Percentiles rank a stretch among this genome's conserved stretches.
These are phyloP conservation scores for Mycena vitilis DNA, from an alignment of 768 basidiomycete species.

Conservation along the genomic window DNA sequence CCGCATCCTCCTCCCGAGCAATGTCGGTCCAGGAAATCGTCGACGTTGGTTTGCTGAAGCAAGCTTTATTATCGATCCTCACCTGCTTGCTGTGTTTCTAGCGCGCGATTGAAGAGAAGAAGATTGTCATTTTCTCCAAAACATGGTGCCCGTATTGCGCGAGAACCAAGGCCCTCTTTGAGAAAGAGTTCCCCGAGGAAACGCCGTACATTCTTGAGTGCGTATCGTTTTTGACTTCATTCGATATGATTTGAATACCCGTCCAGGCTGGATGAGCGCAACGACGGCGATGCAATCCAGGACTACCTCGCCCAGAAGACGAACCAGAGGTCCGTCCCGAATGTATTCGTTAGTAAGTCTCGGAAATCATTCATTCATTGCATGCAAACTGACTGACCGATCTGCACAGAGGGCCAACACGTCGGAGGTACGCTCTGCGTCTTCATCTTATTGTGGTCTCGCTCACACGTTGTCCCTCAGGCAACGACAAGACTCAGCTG, in stretches of 20 bases:
- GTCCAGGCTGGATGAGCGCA: slow-evolving; percentile 56
- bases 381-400: background rate
- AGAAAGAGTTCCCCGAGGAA: slow-evolving; percentile 40
- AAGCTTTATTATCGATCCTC: background rate
- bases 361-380: background rate
- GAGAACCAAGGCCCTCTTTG: slow-evolving; percentile 50
- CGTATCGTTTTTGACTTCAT: slow-evolving; percentile 25
- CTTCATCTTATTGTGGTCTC: background rate
- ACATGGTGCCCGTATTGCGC: slow-evolving; percentile 52
- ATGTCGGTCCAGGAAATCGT: slow-evolving; percentile 33
- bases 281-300: slow-evolving; percentile 63
- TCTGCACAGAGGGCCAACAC: slow-evolving; percentile 25
- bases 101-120: slow-evolving; percentile 49
- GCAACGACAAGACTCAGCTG: slow-evolving; percentile 34
- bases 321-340: slow-evolving; percentile 65
- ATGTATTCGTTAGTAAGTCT: slow-evolving; percentile 67
- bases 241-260: background rate
- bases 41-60: slow-evolving; percentile 9
- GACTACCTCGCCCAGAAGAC: slow-evolving; percentile 62
- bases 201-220: slow-evolving; percentile 49
- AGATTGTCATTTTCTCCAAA: slow-evolving; percentile 60
- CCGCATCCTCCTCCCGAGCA: slow-evolving; percentile 25
- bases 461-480: background rate
- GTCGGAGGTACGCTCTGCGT: slow-evolving; percentile 21
- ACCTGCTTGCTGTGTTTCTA: slow-evolving; percentile 24